Percentiles rank a stretch among this genome's conserved stretches.
Evolutionary conservation across 1,139 yeast genomes (phyloP).

Genomic region (Hemisphaericaspora xylanilytica): DNA sequence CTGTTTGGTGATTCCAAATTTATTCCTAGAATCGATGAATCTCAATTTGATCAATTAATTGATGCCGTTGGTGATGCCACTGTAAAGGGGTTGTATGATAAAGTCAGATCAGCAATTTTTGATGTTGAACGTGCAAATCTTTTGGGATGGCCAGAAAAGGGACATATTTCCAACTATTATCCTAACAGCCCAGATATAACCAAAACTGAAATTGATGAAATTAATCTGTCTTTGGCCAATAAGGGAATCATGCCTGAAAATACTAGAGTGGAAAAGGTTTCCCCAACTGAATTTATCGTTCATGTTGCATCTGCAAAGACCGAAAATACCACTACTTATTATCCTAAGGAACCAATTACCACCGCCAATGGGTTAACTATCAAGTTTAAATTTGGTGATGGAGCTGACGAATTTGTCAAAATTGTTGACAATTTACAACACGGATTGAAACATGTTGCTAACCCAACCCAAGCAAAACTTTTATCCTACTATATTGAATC

Average conservation of each 20-base stretch:
- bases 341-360: slow-evolving; percentile 28
- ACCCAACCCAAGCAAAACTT: slow-evolving; percentile 68
- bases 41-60: slow-evolving; percentile 49
- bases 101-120: slow-evolving; percentile 50
- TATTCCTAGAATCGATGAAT: slow-evolving; percentile 57
- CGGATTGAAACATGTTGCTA: slow-evolving; percentile 67
- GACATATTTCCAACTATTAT: slow-evolving; percentile 75
- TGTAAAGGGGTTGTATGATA: slow-evolving; percentile 38
- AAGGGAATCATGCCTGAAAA: slow-evolving; percentile 78
- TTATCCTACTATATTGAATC: slow-evolving; percentile 63
- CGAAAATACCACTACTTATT: slow-evolving; percentile 42
- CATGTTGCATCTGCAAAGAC: slow-evolving; percentile 59
- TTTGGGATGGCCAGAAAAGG: slow-evolving; percentile 76
- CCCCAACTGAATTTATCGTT: slow-evolving; percentile 46
- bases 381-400: slow-evolving; percentile 74
- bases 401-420: slow-evolving; percentile 56
- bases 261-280: slow-evolving; percentile 61
- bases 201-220: slow-evolving; percentile 59
- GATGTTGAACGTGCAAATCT: slow-evolving; percentile 45
- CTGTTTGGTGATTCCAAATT: slow-evolving; percentile 88
- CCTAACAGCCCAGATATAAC: slow-evolving; percentile 49
- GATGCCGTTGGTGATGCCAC: slow-evolving; percentile 37
- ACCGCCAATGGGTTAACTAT: slow-evolving; percentile 30
- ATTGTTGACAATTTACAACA: slow-evolving; percentile 55
- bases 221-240: slow-evolving; percentile 61